Percentiles rank a stretch among this genome's conserved stretches.
Evolutionary conservation across 164 flowering plant species (phyloP).

Genomic region (Magnolia changhungtana): DNA sequence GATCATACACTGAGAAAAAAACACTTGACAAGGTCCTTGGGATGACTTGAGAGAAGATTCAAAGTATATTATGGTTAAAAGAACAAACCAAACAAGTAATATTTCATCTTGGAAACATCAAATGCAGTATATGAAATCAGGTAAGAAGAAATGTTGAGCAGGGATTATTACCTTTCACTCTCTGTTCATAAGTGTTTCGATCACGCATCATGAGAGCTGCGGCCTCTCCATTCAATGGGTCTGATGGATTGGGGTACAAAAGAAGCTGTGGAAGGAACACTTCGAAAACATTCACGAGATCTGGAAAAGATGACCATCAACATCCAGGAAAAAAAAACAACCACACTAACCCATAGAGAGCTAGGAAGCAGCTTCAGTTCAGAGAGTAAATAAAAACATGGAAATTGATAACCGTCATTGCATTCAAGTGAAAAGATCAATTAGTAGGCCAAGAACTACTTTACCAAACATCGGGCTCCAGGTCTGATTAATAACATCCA

Average conservation of each 20-base stretch:
- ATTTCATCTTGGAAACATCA: too few species aligned
- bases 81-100: too few species aligned
- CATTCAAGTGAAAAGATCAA: neutral
- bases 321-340: slow-evolving; percentile 3
- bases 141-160: neutral
- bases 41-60: too few species aligned
- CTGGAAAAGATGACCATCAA: slow-evolving; percentile 33
- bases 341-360: neutral
- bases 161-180: slow-evolving; percentile 64
- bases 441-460: neutral
- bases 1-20: too few species aligned
- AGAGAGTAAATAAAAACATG: neutral
- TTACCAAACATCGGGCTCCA: slow-evolving; percentile 99
- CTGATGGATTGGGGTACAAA: slow-evolving; percentile 83
- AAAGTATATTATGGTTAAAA: too few species aligned
- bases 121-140: too few species aligned
- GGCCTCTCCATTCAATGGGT: slow-evolving; percentile 95
- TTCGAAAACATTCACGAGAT: slow-evolving; percentile 88
- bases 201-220: slow-evolving; percentile 96
- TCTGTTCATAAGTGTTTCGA: slow-evolving; percentile 62
- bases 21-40: too few species aligned
- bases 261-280: slow-evolving; percentile 97
- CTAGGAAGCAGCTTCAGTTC: neutral
- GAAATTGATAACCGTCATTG: neutral
- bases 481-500: slow-evolving; percentile 93